Conservation (phyloP, 106 monocot species). For the Dendrobium nobile region DNA sequence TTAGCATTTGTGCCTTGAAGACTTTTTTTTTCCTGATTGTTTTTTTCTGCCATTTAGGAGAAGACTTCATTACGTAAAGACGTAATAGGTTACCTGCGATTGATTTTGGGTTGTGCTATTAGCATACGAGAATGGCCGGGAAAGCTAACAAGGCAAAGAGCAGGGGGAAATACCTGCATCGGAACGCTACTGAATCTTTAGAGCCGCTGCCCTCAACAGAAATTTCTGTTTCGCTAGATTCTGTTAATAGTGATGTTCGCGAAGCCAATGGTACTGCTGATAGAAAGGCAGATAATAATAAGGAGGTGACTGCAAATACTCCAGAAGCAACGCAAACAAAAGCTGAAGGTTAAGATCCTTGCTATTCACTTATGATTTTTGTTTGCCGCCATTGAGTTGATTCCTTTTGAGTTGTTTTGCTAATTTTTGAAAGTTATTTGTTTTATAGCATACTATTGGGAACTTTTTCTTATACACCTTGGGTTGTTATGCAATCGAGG, state of each 20-base stretch:
- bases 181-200: conserved; percentile 1
- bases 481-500: background rate
- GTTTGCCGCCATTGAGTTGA: background rate
- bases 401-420: background rate
- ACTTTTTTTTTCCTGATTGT: background rate
- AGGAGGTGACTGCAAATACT: conserved; percentile 14
- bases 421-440: conserved; percentile 2
- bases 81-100: background rate
- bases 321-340: conserved; percentile 22
- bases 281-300: background rate
- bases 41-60: background rate
- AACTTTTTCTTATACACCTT: background rate
- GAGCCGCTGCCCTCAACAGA: background rate
- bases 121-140: background rate
- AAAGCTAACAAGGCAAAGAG: conserved; percentile 10
- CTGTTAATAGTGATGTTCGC: background rate
- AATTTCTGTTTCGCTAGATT: background rate
- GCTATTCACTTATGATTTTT: background rate
- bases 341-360: conserved; percentile 35
- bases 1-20: background rate
- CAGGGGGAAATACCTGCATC: conserved; percentile 3
- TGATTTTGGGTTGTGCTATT: background rate
- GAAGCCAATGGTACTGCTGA: background rate
- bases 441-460: background rate
- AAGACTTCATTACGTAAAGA: background rate